phyloP scores from a whole-genome alignment of 495 filamentous ascomycete species.

The Amphirosellinia nigrospora region DNA sequence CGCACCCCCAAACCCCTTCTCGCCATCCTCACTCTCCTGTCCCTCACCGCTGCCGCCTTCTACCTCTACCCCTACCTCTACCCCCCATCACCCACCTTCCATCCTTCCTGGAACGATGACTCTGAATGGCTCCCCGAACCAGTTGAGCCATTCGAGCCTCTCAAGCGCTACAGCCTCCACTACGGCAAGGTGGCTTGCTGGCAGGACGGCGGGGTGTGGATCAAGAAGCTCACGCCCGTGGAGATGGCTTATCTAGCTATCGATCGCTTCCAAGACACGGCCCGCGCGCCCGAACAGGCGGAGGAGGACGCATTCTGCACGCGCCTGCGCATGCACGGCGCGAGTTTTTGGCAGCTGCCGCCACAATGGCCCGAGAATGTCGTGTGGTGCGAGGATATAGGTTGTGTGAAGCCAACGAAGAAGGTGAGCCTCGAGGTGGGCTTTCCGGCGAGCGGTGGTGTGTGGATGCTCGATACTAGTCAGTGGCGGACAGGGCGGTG shows the following conservation, averaged over 20 bases:
- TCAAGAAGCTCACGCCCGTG: conserved; percentile 28
- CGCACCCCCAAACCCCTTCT: conserved; percentile 25
- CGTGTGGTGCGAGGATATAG: conserved; percentile 26
- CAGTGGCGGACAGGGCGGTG: too few relatives aligned
- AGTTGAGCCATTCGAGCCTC: conserved; percentile 26
- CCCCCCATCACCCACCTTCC: conserved; percentile 19
- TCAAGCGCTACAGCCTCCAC: conserved; percentile 29
- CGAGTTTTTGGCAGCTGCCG: conserved; percentile 30
- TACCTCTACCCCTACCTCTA: conserved; percentile 22
- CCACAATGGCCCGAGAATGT: conserved; percentile 27
- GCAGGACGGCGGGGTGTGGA: conserved; percentile 31
- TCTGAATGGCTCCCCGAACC: conserved; percentile 18
- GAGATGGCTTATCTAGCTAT: conserved; percentile 28
- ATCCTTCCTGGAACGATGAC: conserved; percentile 21
- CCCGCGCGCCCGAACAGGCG: conserved; percentile 27
- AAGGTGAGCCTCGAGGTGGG: conserved; percentile 26
- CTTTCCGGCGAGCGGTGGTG: conserved; percentile 30
- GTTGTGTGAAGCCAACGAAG: conserved; percentile 28
- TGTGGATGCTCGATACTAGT: too few relatives aligned
- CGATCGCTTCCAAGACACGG: conserved; percentile 29
- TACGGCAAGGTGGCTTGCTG: conserved; percentile 31
- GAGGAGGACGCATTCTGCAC: conserved; percentile 31
- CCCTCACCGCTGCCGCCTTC: conserved; percentile 21
- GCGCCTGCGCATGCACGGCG: conserved; percentile 30
- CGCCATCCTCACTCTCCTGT: conserved; percentile 25